A percentile compares a stretch with the other conserved stretches of the same genome.
Evolutionary conservation across 1,139 yeast genomes (phyloP).

Genomic region (Saccharomycopsis phalli): DNA sequence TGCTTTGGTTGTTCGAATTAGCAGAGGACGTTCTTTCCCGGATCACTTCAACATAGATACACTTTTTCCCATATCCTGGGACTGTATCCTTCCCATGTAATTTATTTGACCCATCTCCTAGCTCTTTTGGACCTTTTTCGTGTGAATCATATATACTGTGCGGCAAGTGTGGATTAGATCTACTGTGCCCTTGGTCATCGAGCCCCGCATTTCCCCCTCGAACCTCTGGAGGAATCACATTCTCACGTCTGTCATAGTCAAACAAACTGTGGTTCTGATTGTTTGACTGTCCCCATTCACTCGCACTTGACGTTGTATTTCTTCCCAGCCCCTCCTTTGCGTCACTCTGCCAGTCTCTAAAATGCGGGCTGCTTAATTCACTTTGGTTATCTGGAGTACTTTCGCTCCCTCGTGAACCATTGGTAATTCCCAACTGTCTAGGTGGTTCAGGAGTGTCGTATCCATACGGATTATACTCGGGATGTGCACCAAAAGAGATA

Average conservation of each 20-base stretch:
- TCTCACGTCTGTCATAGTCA: not conserved
- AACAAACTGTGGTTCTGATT: not conserved
- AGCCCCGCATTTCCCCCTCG: constrained; percentile 1
- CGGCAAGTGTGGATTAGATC: constrained; percentile 18
- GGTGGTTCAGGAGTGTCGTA: too few relatives aligned
- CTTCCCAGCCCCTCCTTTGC: too few relatives aligned
- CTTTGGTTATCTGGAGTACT: too few relatives aligned
- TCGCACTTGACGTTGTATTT: not conserved
- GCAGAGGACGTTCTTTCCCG: constrained; percentile 14
- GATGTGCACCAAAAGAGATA: not conserved
- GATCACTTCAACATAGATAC: constrained; percentile 16
- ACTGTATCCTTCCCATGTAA: not conserved
- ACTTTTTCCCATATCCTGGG: constrained; percentile 16
- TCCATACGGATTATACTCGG: too few relatives aligned
- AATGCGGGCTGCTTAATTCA: too few relatives aligned
- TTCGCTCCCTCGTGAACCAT: not conserved
- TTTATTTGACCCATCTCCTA: not conserved
- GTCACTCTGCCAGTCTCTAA: too few relatives aligned
- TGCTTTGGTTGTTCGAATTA: constrained; percentile 2
- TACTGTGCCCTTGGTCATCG: not conserved
- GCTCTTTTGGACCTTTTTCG: not conserved
- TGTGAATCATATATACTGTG: constrained; percentile 9
- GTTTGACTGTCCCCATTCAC: not conserved
- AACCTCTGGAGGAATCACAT: constrained; percentile 3
- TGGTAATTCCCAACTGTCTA: not conserved